Evolutionary conservation across 2,329 filamentous ascomycete species (phyloP).

Genomic region (Sporothrix humicola): DNA sequence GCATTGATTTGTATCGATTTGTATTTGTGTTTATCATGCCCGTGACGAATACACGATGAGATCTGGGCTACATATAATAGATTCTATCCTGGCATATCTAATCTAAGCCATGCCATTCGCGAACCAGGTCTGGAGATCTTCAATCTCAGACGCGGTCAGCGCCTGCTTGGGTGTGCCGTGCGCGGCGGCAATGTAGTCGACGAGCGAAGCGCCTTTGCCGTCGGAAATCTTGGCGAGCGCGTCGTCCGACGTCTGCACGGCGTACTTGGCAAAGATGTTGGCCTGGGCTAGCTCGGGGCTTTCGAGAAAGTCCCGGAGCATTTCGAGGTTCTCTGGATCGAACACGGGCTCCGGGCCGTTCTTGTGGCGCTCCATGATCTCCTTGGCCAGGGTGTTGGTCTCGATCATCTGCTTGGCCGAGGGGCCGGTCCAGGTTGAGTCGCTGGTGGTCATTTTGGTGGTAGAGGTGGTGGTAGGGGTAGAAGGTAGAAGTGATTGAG

Average conservation of each 20-base stretch:
- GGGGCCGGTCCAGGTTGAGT: constrained; percentile 34
- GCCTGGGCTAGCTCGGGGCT: background rate
- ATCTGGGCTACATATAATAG: no score
- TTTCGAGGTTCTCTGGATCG: constrained; percentile 27
- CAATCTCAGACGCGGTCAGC: constrained; percentile 33
- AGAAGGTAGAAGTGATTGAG: no score
- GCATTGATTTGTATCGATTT: no score
- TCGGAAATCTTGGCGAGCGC: background rate
- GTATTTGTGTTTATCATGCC: no score
- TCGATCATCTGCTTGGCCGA: constrained; percentile 34
- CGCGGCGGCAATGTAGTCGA: background rate
- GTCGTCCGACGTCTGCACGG: background rate
- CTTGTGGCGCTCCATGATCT: constrained; percentile 37
- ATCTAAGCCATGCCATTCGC: background rate
- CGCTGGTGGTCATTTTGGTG: background rate
- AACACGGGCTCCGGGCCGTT: constrained; percentile 31
- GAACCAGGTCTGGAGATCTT: constrained; percentile 35
- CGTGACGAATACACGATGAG: no score
- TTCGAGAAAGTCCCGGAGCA: constrained; percentile 19
- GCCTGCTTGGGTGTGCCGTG: constrained; percentile 23
- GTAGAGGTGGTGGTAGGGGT: background rate
- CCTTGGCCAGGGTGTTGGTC: constrained; percentile 36
- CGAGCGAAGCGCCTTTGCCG: constrained; percentile 13
- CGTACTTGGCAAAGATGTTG: background rate
- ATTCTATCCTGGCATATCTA: no score